These are phyloP conservation scores for Cucurbita pepo DNA, from an alignment of 306 rosid genomes.

Conservation along the genomic window DNA sequence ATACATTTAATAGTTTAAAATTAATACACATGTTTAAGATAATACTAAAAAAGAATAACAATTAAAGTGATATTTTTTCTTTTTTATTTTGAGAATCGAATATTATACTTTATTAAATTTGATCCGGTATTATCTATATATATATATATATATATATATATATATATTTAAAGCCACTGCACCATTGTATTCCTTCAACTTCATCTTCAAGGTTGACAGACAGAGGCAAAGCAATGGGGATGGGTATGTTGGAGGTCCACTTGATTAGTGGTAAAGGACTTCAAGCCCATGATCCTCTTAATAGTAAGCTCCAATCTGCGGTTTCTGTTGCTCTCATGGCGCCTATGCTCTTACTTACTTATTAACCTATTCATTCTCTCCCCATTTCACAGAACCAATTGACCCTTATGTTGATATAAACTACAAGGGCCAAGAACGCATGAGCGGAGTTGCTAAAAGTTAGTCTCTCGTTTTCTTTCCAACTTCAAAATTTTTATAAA, in stretches of 20 bases:
- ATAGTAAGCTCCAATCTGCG: background rate
- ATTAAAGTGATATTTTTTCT: too few relatives aligned
- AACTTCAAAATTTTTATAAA: too few relatives aligned
- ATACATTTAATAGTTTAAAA: too few relatives aligned
- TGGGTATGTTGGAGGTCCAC: slow-evolving; percentile 32
- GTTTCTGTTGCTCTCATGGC: background rate
- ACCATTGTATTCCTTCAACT: background rate
- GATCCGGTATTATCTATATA: background rate
- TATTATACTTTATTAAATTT: too few relatives aligned
- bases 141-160: too few relatives aligned
- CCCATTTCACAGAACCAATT: slow-evolving; percentile 24
- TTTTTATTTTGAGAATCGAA: background rate
- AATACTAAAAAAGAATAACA: too few relatives aligned
- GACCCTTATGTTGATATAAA: slow-evolving; percentile 73
- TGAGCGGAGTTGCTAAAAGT: slow-evolving; percentile 61
- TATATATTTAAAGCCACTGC: too few relatives aligned
- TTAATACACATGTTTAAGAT: background rate
- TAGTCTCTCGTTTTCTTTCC: background rate
- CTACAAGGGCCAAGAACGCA: slow-evolving; percentile 65
- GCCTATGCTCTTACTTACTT: background rate
- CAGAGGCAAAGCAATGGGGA: slow-evolving; percentile 19
- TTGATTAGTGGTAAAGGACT: slow-evolving; percentile 41
- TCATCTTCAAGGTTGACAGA: background rate
- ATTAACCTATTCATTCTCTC: background rate
- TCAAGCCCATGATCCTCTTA: slow-evolving; percentile 32